Evolutionary conservation across 139 green algal genomes (phyloP).

Genomic region (Chlamydomonas incerta): DNA sequence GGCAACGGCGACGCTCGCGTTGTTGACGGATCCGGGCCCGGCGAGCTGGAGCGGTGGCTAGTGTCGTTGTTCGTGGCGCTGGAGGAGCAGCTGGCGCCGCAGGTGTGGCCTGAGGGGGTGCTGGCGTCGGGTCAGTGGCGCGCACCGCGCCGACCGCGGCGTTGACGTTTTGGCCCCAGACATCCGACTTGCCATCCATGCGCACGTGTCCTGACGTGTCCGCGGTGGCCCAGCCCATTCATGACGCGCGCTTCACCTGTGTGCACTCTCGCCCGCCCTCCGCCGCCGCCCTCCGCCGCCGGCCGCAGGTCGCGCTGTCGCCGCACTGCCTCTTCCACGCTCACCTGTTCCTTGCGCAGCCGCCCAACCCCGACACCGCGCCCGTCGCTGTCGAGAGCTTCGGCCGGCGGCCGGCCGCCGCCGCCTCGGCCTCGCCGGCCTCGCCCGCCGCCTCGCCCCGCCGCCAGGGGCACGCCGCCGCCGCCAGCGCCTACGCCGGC

Average conservation of each 20-base stretch:
- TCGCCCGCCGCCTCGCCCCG: too few species aligned
- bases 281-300: not conserved
- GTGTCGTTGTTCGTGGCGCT: not conserved
- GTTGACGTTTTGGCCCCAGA: too few species aligned
- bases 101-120: not conserved
- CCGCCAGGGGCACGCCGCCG: not conserved
- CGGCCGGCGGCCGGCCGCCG: too few species aligned
- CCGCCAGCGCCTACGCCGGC: not conserved
- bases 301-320: not conserved
- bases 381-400: not conserved
- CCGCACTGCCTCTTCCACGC: slow-evolving; percentile 58
- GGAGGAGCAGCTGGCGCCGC: slow-evolving; percentile 7
- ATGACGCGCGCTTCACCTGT: not conserved
- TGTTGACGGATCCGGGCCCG: too few species aligned
- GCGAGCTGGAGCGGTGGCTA: not conserved
- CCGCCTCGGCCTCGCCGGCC: too few species aligned
- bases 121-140: too few species aligned
- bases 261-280: not conserved
- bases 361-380: not conserved
- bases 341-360: slow-evolving; percentile 43
- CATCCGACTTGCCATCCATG: too few species aligned
- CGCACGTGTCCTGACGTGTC: too few species aligned
- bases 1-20: too few species aligned
- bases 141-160: too few species aligned
- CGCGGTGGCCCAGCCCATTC: too few species aligned